Percentiles rank a stretch among this genome's conserved stretches.
phyloP scores from a whole-genome alignment of 305 asterid species.

The Rubia balearica region DNA sequence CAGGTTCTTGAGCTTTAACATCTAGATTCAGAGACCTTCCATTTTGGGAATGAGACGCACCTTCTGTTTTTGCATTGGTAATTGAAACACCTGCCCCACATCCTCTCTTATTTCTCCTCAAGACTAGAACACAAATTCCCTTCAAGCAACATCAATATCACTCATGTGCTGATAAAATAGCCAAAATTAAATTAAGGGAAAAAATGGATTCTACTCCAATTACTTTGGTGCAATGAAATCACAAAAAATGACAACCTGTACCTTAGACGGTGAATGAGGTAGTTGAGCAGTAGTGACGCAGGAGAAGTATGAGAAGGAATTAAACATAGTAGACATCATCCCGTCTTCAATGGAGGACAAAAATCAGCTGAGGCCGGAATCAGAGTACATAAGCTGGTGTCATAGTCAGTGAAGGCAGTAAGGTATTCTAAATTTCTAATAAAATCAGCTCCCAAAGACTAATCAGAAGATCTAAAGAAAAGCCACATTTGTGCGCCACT shows the following conservation, averaged over 20 bases:
- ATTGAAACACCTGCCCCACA: slow-evolving; percentile 30
- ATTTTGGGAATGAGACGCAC: slow-evolving; percentile 33
- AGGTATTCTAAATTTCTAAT: too few relatives aligned
- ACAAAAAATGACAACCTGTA: not conserved
- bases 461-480: too few relatives aligned
- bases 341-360: not conserved
- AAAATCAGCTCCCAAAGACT: too few relatives aligned
- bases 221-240: too few relatives aligned
- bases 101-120: slow-evolving; percentile 46
- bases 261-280: slow-evolving; percentile 34
- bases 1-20: slow-evolving; percentile 27
- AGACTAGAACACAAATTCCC: slow-evolving; percentile 24
- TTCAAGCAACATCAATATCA: not conserved
- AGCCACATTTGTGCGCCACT: too few relatives aligned
- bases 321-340: slow-evolving; percentile 34
- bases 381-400: not conserved
- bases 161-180: not conserved
- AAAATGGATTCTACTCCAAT: not conserved
- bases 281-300: slow-evolving; percentile 29
- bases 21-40: slow-evolving; percentile 36
- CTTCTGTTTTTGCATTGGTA: slow-evolving; percentile 36
- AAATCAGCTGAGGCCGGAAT: not conserved
- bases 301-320: slow-evolving; percentile 43
- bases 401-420: not conserved
- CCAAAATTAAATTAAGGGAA: not conserved